Evolutionary conservation across 495 filamentous ascomycete genomes (phyloP), one percentile per base, ranked within the genome.

Genomic region (Parathielavia hyrcaniae): DNA sequence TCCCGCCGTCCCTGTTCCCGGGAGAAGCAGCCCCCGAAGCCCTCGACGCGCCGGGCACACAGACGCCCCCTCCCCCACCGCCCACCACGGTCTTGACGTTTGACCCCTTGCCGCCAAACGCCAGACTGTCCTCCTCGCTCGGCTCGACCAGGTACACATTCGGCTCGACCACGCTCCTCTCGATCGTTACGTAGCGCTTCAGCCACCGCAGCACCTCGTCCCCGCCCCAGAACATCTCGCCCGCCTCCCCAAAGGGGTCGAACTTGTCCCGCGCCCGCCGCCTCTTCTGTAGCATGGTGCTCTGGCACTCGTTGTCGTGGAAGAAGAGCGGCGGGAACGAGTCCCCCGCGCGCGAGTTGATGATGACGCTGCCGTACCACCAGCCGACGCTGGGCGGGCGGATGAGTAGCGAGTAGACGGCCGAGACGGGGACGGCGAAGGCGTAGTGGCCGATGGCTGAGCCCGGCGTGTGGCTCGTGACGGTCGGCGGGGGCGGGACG

Each of bases 301-400:
- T 91, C 71, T 96, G 88, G 71, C 93, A 98, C 77, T 98, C 95
- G 53, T 81, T 87, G 64, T 98, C 93, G 62, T 98, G 93, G 72
- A 98, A 98, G 72, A 98, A 98, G 5, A 98, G 76, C 11, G 95
- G 90, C 0, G 93, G 93, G 65, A 97, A 97, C 66, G 84, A 88
- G 69, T 97, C 90, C 4, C 95, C 93, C 3, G 85, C 85, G 7
- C 89, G 77, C 0, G 88, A 89, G 64, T 97, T 97, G 71, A 97
- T 89, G 40, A 98, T 87, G 5, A 97, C 64, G 64, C 89, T 95
- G 41, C 93, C 93, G 71, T 90, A 97, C 93, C 95, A 97, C 93
- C 93, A 98, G 22, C 93, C 93, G 17, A 96, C 69, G 70, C 89
- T 96, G 17, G 93, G 93, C 8, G 95, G 93, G 9, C 93, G 83